Conservation (phyloP, 2,329 filamentous ascomycete genomes). For the Epichloe baconii region DNA sequence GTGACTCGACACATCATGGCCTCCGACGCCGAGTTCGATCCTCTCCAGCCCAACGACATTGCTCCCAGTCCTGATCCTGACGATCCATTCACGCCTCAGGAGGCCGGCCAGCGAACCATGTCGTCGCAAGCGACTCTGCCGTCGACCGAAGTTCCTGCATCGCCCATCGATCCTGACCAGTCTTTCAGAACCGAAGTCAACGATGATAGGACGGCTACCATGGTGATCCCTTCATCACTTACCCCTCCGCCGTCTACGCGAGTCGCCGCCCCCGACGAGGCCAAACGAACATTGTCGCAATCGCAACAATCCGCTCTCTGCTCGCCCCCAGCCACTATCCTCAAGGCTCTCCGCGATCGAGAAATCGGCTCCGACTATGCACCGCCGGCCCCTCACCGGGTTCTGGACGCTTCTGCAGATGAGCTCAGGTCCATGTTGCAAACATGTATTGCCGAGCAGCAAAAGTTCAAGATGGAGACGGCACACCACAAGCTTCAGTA, state of each 20-base stretch:
- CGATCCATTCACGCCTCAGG: conserved; percentile 19
- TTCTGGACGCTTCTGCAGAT: conserved; percentile 39
- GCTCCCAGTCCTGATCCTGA: conserved; percentile 18
- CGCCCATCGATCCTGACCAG: conserved; percentile 34
- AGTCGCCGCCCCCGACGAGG: conserved; percentile 20
- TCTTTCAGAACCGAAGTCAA: conserved; percentile 39
- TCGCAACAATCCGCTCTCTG: conserved; percentile 36
- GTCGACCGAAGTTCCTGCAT: conserved; percentile 42
- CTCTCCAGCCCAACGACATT: conserved; percentile 20
- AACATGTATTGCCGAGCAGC: conserved; percentile 40
- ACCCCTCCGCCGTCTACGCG: conserved; percentile 46
- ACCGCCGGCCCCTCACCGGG: conserved; percentile 33
- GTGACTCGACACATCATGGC: conserved; percentile 16
- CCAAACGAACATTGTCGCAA: conserved; percentile 20
- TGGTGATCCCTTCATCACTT: conserved; percentile 43
- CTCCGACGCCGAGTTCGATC: conserved; percentile 21
- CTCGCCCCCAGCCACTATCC: conserved; percentile 39
- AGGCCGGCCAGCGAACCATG: conserved; percentile 15
- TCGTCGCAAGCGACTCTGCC: conserved; percentile 42
- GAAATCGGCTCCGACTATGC: conserved; percentile 27
- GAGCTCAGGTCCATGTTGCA: conserved; percentile 45
- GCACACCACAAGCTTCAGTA: conserved; percentile 88
- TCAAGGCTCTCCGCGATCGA: conserved; percentile 21
- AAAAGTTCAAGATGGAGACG: conserved; percentile 61
- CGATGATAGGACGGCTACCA: conserved; percentile 30